Evolutionary conservation across 1,284 basidiomycete species (phyloP).

Genomic region (Boletellus deceptivus): DNA sequence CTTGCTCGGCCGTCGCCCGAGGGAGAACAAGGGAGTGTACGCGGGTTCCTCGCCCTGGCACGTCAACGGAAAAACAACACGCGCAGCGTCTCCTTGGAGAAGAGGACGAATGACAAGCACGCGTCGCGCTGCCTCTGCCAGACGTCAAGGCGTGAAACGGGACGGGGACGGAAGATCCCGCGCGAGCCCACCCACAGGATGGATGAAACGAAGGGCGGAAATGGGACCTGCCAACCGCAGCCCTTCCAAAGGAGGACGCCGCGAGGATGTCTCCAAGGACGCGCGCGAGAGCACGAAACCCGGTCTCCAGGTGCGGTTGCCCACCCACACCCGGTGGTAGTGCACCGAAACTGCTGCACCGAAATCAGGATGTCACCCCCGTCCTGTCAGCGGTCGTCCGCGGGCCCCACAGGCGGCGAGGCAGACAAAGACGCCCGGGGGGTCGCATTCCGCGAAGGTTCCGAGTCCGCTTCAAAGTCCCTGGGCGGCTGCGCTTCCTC

Average conservation of each 20-base stretch:
- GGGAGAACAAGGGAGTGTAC: too few relatives aligned
- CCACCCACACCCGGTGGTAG: too few relatives aligned
- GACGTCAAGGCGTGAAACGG: constrained; percentile 9
- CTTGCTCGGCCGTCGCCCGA: too few relatives aligned
- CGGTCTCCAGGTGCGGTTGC: too few relatives aligned
- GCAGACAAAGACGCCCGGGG: too few relatives aligned
- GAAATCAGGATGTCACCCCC: too few relatives aligned
- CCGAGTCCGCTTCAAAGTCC: constrained; percentile 22
- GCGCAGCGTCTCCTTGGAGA: neutral
- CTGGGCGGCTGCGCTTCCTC: neutral
- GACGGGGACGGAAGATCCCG: neutral
- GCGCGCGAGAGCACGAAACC: too few relatives aligned
- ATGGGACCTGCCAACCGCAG: neutral
- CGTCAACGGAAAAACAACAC: neutral
- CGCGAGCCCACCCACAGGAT: neutral
- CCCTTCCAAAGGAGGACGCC: neutral
- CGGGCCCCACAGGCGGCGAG: too few relatives aligned
- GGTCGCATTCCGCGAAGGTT: constrained; percentile 21
- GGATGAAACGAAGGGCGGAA: constrained; percentile 2
- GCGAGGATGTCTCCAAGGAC: neutral
- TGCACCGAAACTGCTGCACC: too few relatives aligned
- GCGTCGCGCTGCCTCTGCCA: constrained; percentile 1
- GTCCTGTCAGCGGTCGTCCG: too few relatives aligned
- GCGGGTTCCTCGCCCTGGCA: too few relatives aligned
- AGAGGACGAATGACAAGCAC: neutral